These are phyloP conservation scores for Saccharomyces pastorianus DNA, from an alignment of 1,139 yeast genomes.

Conservation along the genomic window DNA sequence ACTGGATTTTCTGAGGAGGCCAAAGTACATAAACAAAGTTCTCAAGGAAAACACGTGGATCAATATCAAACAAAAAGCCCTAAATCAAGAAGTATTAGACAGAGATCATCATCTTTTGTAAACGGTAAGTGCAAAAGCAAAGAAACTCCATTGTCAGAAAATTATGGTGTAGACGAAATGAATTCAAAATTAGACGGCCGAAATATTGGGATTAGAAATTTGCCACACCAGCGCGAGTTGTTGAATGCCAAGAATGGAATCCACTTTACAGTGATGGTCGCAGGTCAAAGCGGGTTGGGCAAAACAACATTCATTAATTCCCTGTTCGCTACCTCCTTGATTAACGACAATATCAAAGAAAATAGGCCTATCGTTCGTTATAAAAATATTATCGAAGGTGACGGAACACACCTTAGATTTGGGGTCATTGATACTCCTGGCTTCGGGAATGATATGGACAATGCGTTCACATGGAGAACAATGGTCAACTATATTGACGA, in stretches of 20 bases:
- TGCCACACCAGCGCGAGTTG: slow-evolving; percentile 28
- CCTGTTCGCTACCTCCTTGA: slow-evolving; percentile 35
- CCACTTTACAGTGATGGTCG: slow-evolving; percentile 48
- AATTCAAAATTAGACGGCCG: neutral
- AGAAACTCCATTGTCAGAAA: neutral
- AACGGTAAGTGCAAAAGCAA: neutral
- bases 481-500: slow-evolving; percentile 51
- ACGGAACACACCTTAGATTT: slow-evolving; percentile 43
- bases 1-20: neutral
- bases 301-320: slow-evolving; percentile 53
- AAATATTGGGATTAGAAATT: slow-evolving; percentile 22
- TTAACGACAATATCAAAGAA: slow-evolving; percentile 20
- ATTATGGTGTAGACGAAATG: neutral
- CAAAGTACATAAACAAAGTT: neutral
- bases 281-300: slow-evolving; percentile 52
- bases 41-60: neutral
- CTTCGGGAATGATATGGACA: slow-evolving; percentile 66
- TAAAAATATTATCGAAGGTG: slow-evolving; percentile 42
- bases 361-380: slow-evolving; percentile 15
- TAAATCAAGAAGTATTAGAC: neutral
- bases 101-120: neutral
- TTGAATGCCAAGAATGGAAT: slow-evolving; percentile 40
- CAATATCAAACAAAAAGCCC: neutral
- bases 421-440: slow-evolving; percentile 67
- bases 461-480: slow-evolving; percentile 51